Evolutionary conservation across 2,329 filamentous ascomycete species (phyloP).

Genomic region (Blastomyces parvus): DNA sequence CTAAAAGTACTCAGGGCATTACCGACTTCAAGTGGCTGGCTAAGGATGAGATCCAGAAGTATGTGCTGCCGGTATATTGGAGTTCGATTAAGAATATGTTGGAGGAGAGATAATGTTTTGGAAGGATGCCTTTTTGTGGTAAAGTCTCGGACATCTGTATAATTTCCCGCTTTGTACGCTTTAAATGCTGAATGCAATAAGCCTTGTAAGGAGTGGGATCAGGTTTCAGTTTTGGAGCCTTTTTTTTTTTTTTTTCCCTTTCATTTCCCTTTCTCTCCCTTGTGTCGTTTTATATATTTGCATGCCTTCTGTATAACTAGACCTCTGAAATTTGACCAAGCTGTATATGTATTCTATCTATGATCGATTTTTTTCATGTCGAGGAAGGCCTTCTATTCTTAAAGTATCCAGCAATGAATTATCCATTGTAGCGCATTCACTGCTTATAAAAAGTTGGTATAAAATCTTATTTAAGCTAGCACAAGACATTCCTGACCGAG

Average conservation of each 20-base stretch:
- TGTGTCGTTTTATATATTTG: background rate
- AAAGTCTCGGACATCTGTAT: background rate
- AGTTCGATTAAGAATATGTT: constrained; percentile 72
- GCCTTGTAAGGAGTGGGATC: background rate
- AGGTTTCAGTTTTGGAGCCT: background rate
- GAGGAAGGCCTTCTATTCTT: background rate
- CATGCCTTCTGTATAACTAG: constrained; percentile 5
- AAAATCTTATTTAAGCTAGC: too few relatives aligned
- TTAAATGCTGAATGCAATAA: background rate
- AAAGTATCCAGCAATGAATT: too few relatives aligned
- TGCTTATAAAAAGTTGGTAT: background rate
- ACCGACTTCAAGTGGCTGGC: constrained; percentile 87
- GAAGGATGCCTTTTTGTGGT: background rate
- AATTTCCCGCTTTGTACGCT: background rate
- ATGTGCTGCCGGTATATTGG: constrained; percentile 61
- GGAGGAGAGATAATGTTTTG: constrained; percentile 53
- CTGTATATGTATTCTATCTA: background rate
- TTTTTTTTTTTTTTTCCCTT: background rate
- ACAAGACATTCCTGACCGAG: too few relatives aligned
- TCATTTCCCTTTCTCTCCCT: background rate
- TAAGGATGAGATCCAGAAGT: constrained; percentile 70
- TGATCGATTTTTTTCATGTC: background rate
- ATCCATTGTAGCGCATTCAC: background rate
- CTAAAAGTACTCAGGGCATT: constrained; percentile 59
- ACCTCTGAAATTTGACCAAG: constrained; percentile 4